phyloP scores from a whole-genome alignment of 805 yeast species.

The Metschnikowia similis region DNA sequence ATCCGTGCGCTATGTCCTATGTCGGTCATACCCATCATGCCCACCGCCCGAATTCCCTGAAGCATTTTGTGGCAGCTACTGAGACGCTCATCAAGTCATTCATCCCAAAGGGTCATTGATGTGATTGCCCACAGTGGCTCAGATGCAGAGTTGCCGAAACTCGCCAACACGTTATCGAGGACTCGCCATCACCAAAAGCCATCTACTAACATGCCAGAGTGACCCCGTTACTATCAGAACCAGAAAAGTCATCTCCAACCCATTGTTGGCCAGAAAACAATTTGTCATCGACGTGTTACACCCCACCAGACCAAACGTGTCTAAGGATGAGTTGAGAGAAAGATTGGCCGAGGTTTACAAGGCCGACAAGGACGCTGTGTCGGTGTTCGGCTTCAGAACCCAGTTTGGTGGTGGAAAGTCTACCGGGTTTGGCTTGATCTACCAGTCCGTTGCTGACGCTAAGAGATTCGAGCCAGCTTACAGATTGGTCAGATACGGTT shows the following conservation, averaged over 20 bases:
- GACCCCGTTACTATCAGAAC: constrained; percentile 99
- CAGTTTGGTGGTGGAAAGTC: constrained; percentile 99
- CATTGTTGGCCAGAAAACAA: constrained; percentile 98
- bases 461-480: constrained; percentile 98
- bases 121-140: no score
- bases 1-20: background rate
- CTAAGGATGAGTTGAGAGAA: constrained; percentile 99
- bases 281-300: constrained; percentile 98
- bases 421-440: constrained; percentile 97
- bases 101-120: no score
- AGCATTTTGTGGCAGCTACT: no score
- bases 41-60: no score
- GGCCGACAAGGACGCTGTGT: constrained; percentile 88
- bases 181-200: background rate
- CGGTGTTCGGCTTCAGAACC: constrained; percentile 99
- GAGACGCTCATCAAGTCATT: no score
- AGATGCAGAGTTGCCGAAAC: no score
- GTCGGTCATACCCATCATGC: background rate
- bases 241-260: constrained; percentile 98
- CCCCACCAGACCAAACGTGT: constrained; percentile 98
- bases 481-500: constrained; percentile 99
- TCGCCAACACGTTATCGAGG: background rate
- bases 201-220: constrained; percentile 52
- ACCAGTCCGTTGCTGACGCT: constrained; percentile 97
- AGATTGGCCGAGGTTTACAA: constrained; percentile 84